These are phyloP conservation scores for Porogramme epimiltina DNA, from an alignment of 1,284 basidiomycete species.

Conservation along the genomic window DNA sequence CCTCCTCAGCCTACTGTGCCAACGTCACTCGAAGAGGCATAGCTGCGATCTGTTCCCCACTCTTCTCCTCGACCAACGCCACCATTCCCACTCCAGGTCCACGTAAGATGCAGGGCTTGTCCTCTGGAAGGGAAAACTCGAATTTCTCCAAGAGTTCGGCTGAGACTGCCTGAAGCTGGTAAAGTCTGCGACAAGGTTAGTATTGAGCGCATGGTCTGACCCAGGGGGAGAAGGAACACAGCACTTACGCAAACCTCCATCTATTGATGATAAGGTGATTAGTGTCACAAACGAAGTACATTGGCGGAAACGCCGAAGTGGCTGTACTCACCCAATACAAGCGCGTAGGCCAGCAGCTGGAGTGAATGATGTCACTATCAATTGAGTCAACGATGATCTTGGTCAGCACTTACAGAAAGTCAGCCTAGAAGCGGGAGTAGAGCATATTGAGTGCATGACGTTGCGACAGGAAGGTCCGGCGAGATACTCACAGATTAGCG, in stretches of 20 bases:
- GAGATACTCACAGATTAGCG: constrained; percentile 52
- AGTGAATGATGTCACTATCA: neutral
- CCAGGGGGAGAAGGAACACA: neutral
- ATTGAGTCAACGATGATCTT: no score
- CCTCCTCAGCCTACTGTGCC: constrained; percentile 1
- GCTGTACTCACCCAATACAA: constrained; percentile 31
- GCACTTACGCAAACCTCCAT: constrained; percentile 37
- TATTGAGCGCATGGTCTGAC: neutral
- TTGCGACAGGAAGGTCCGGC: neutral
- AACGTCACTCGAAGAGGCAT: constrained; percentile 13
- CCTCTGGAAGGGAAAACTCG: constrained; percentile 32
- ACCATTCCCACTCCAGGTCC: constrained; percentile 37
- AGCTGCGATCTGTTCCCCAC: constrained; percentile 35
- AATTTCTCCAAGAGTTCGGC: constrained; percentile 28
- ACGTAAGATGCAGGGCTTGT: constrained; percentile 36
- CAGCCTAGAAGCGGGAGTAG: neutral
- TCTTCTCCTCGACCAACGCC: constrained; percentile 48
- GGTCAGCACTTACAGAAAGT: constrained; percentile 19
- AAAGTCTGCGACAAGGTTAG: constrained; percentile 12
- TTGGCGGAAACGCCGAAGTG: no score
- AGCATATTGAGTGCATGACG: neutral
- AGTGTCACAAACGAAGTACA: neutral
- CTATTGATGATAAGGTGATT: no score
- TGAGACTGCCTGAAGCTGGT: constrained; percentile 30
- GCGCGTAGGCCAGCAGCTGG: constrained; percentile 29